phyloP scores from a whole-genome alignment of 2,329 filamentous ascomycete species.

The Neofusicoccum parvum region DNA sequence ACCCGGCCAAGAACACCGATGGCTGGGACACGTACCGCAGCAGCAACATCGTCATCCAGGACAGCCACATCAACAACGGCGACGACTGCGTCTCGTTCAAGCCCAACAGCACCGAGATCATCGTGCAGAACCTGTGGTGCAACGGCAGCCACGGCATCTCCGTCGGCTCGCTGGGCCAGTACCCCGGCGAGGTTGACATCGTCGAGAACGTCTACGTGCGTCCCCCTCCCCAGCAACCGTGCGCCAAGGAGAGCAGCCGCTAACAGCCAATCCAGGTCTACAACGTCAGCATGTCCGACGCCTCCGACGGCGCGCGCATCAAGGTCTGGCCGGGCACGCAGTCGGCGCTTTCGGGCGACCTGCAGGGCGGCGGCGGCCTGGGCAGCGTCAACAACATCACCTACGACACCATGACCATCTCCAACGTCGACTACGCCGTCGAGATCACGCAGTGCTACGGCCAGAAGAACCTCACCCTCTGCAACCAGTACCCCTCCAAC shows the following conservation, averaged over 20 bases:
- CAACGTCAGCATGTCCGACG: constrained; percentile 43
- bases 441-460: constrained; percentile 68
- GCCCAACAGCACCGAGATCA: constrained; percentile 69
- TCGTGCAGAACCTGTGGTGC: constrained; percentile 68
- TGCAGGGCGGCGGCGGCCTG: constrained; percentile 66
- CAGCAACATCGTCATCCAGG: constrained; percentile 65
- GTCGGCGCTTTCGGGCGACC: constrained; percentile 59
- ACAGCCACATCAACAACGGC: constrained; percentile 65
- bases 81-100: constrained; percentile 77
- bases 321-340: constrained; percentile 70
- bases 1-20: constrained; percentile 63
- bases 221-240: not conserved
- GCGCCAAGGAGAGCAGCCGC: not conserved
- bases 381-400: constrained; percentile 68
- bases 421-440: constrained; percentile 67
- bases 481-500: constrained; percentile 58
- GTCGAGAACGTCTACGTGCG: constrained; percentile 67
- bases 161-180: constrained; percentile 72
- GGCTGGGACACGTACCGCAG: constrained; percentile 64
- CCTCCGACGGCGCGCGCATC: constrained; percentile 67
- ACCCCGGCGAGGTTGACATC: constrained; percentile 64
- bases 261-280: constrained; percentile 30
- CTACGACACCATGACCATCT: constrained; percentile 62
- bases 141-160: constrained; percentile 73
- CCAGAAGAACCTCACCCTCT: constrained; percentile 64